Evolutionary conservation across 495 filamentous ascomycete genomes (phyloP).

Genomic region (Letharia columbiana): DNA sequence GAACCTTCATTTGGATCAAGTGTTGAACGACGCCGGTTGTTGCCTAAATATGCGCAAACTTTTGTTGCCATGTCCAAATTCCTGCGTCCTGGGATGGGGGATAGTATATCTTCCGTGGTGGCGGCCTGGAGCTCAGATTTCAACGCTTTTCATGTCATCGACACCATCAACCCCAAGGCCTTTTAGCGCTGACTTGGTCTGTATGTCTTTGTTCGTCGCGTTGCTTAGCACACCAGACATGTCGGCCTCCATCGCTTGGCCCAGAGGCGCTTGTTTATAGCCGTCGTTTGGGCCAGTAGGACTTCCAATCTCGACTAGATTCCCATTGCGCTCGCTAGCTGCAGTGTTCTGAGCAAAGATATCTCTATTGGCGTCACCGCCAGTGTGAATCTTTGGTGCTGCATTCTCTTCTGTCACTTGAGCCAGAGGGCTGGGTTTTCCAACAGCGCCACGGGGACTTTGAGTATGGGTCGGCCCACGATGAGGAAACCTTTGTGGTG

Average conservation of each 20-base stretch:
- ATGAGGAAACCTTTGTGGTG: conserved; percentile 44
- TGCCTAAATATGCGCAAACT: neutral
- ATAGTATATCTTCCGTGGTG: neutral
- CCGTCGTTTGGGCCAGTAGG: conserved; percentile 26
- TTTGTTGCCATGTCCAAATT: conserved; percentile 4
- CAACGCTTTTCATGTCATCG: conserved; percentile 50
- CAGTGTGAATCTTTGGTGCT: conserved; percentile 33
- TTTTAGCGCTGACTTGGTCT: conserved; percentile 26
- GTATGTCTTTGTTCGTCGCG: conserved; percentile 21
- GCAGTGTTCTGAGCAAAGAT: conserved; percentile 27
- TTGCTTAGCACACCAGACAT: conserved; percentile 14
- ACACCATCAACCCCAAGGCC: conserved; percentile 28
- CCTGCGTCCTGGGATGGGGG: neutral
- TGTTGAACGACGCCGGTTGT: neutral
- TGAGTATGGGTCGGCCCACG: conserved; percentile 33
- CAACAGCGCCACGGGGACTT: conserved; percentile 42
- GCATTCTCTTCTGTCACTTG: conserved; percentile 44
- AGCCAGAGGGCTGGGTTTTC: conserved; percentile 46
- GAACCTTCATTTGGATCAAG: neutral
- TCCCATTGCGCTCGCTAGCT: conserved; percentile 29
- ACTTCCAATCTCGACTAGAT: conserved; percentile 41
- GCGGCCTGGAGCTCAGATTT: conserved; percentile 34
- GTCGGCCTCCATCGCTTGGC: conserved; percentile 13
- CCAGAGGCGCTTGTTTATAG: conserved; percentile 13
- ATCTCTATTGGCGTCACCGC: conserved; percentile 31